These are phyloP conservation scores for Penicillium bovifimosum DNA, from an alignment of 495 filamentous ascomycete genomes.

Conservation along the genomic window DNA sequence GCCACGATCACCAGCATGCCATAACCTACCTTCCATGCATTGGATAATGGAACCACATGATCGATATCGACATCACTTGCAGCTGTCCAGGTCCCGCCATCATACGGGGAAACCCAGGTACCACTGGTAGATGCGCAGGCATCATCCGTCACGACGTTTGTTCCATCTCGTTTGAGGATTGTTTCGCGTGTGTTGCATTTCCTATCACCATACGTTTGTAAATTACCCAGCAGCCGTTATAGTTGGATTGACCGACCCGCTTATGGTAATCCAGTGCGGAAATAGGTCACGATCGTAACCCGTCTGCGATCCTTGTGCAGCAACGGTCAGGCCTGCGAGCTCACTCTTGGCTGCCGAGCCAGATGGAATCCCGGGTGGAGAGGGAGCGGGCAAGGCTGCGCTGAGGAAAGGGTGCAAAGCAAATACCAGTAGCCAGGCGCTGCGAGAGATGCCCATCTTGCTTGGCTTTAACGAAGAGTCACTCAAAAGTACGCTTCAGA, in stretches of 20 bases:
- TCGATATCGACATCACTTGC: conserved; percentile 68
- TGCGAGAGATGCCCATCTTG: background rate
- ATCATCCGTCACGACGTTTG: conserved; percentile 41
- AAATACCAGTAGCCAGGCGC: conserved; percentile 2
- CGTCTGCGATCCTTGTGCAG: conserved; percentile 45
- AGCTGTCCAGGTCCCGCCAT: conserved; percentile 62
- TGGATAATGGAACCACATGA: conserved; percentile 67
- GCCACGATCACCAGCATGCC: background rate
- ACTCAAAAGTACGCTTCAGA: too few relatives aligned
- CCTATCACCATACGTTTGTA: conserved; percentile 23
- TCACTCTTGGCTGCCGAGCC: conserved; percentile 45
- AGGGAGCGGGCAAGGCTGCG: conserved; percentile 14
- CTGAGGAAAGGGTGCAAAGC: conserved; percentile 11
- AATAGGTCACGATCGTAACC: conserved; percentile 59
- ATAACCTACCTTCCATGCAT: conserved; percentile 61
- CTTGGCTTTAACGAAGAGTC: background rate
- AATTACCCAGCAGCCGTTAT: background rate
- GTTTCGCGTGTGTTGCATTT: conserved; percentile 60
- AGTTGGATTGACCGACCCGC: conserved; percentile 5
- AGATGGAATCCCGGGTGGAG: conserved; percentile 55
- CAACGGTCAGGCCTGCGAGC: conserved; percentile 51
- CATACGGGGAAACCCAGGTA: conserved; percentile 60
- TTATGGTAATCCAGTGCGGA: conserved; percentile 61
- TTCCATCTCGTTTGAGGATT: conserved; percentile 65
- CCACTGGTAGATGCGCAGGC: conserved; percentile 55